A percentile compares a stretch with the other conserved stretches of the same genome.
Evolutionary conservation across 2,329 filamentous ascomycete genomes (phyloP).

Genomic region (Exserohilum turcica): DNA sequence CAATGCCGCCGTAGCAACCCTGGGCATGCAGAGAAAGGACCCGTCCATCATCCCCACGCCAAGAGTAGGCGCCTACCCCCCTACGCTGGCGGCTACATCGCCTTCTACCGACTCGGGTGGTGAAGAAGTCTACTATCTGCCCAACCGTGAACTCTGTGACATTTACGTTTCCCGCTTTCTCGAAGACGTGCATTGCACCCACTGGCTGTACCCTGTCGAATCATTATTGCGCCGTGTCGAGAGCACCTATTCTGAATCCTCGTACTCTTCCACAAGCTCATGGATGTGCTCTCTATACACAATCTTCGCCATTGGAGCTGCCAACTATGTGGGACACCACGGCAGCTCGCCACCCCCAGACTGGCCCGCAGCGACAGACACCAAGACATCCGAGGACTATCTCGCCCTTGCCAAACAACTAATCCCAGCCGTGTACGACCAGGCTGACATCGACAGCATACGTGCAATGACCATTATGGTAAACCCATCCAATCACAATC

Average conservation of each 20-base stretch:
- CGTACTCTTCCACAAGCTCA: slow-evolving; percentile 30
- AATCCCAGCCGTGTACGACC: slow-evolving; percentile 41
- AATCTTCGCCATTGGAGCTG: slow-evolving; percentile 44
- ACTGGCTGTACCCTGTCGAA: slow-evolving; percentile 47
- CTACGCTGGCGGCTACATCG: slow-evolving; percentile 26
- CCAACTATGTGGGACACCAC: slow-evolving; percentile 26
- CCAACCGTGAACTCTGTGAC: slow-evolving; percentile 36
- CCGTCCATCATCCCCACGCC: slow-evolving; percentile 39
- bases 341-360: slow-evolving; percentile 30
- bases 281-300: slow-evolving; percentile 47
- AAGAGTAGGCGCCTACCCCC: slow-evolving; percentile 41
- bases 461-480: slow-evolving; percentile 45
- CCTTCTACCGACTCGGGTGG: slow-evolving; percentile 24
- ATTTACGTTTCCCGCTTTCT: slow-evolving; percentile 43
- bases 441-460: slow-evolving; percentile 47
- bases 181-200: slow-evolving; percentile 44
- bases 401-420: slow-evolving; percentile 42
- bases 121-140: slow-evolving; percentile 36
- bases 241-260: slow-evolving; percentile 36
- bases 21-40: slow-evolving; percentile 29
- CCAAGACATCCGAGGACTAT: slow-evolving; percentile 41
- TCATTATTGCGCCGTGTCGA: slow-evolving; percentile 39
- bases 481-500: neutral
- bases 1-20: slow-evolving; percentile 44
- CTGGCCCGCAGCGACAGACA: slow-evolving; percentile 24